Evolutionary conservation across 1,139 yeast species (phyloP).

Genomic region (Hyphopichia khmerensis): DNA sequence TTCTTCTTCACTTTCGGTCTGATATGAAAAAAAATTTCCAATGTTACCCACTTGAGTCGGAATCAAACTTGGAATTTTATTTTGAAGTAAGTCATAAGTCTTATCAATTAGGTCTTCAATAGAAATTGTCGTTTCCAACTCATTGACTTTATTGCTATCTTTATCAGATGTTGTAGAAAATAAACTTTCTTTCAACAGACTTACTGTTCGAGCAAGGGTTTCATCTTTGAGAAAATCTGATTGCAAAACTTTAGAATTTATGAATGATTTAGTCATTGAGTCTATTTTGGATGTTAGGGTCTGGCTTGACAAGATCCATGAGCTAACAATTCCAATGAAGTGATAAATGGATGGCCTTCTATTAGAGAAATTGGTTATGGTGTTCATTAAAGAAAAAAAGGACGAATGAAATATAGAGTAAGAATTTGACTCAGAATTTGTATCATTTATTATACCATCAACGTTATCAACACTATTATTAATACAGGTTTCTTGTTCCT

Average conservation of each 20-base stretch:
- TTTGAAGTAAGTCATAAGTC: slow-evolving; percentile 11
- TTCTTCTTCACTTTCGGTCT: slow-evolving; percentile 16
- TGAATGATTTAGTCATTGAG: slow-evolving; percentile 12
- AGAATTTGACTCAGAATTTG: not conserved
- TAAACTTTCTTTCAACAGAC: slow-evolving; percentile 17
- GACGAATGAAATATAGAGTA: slow-evolving; percentile 14
- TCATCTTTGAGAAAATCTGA: slow-evolving; percentile 16
- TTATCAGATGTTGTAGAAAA: slow-evolving; percentile 14
- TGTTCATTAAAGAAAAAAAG: slow-evolving; percentile 25
- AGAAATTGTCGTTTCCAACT: slow-evolving; percentile 6
- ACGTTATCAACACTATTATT: not conserved
- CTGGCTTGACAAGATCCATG: slow-evolving; percentile 10
- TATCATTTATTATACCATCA: too few relatives aligned
- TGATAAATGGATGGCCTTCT: slow-evolving; percentile 28
- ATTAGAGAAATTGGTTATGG: slow-evolving; percentile 24
- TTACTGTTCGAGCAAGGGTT: slow-evolving; percentile 16
- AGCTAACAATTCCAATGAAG: slow-evolving; percentile 12
- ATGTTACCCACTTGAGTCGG: not conserved
- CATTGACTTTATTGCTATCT: not conserved
- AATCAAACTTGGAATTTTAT: not conserved
- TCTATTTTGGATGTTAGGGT: slow-evolving; percentile 17
- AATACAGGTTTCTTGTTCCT: not conserved
- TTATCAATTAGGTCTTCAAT: slow-evolving; percentile 13
- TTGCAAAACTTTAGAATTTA: slow-evolving; percentile 14
- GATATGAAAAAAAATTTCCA: slow-evolving; percentile 8